A percentile compares a stretch with the other conserved stretches of the same genome.
Conservation (phyloP, 2,329 filamentous ascomycete species). For the Exophiala calicioides region DNA sequence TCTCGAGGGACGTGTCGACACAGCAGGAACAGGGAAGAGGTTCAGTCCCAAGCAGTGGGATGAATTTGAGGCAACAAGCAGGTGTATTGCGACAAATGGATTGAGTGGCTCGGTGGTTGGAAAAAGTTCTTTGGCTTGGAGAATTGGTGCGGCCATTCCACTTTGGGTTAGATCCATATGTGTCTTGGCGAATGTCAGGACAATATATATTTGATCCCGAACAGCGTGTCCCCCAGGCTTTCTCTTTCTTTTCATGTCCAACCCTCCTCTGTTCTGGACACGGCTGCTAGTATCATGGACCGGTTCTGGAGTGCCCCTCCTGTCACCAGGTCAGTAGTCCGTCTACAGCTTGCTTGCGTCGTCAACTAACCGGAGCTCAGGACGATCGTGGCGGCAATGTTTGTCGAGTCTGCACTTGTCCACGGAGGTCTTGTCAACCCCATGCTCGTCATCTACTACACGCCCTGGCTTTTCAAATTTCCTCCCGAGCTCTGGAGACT, state of each 20-base stretch:
- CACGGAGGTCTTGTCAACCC: constrained; percentile 59
- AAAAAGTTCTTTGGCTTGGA: constrained; percentile 14
- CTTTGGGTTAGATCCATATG: background rate
- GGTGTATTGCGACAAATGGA: background rate
- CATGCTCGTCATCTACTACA: constrained; percentile 48
- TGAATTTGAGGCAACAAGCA: no score
- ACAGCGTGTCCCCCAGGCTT: constrained; percentile 4
- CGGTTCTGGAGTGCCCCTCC: constrained; percentile 67
- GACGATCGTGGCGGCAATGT: constrained; percentile 66
- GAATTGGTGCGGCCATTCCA: constrained; percentile 7
- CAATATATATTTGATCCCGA: constrained; percentile 7
- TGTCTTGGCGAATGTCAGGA: no score
- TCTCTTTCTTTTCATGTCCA: background rate
- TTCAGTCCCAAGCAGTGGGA: background rate
- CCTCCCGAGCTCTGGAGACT: constrained; percentile 63
- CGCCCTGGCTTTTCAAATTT: constrained; percentile 59
- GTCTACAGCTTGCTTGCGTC: constrained; percentile 20
- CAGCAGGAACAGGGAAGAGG: background rate
- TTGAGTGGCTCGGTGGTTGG: constrained; percentile 1
- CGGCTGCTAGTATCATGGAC: constrained; percentile 50
- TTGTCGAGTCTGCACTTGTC: constrained; percentile 63
- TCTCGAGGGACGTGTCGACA: background rate
- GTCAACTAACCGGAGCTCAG: constrained; percentile 57
- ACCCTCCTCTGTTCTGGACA: background rate
- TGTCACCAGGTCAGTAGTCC: constrained; percentile 60